Evolutionary conservation across 148 eudicot genomes (phyloP), one percentile per base, ranked within the genome.

Genomic region (Polygonum aviculare): DNA sequence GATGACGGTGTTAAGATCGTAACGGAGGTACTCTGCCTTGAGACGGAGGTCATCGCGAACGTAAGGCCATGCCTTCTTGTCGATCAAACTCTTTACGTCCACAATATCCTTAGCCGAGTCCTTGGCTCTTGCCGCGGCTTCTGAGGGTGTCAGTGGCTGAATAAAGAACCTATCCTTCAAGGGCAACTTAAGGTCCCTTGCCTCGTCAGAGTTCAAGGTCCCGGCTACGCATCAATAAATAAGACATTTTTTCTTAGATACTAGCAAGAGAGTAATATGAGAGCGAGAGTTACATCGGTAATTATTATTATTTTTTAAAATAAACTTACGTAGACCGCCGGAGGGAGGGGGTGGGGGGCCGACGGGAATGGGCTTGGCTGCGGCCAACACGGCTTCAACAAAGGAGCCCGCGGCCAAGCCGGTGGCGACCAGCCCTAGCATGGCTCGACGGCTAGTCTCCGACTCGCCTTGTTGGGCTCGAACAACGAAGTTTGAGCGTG

Each of bases 1-100:
- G 72, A 93, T 91, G 75, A 96, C 75, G 21, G 99, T 91, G 82
- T 96, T 93, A 78, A 96, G 97, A 74, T 96, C 99, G 52, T 76
- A 96, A 18, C 99, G 90, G 38, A 96, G 96, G 84, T 91, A 96
- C 60, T 63, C 81, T 0, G 99, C 91, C 89, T 35, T 89, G 11
- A 74, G 75, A 15, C 99, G 98, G 36, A 96, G 97, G 80, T 96
- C 98, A 35, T 89, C 93, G 19, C 90, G 98, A 74, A 91, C 99
- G 41, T 85, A 93, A 1, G 99, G 99, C 99, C 99, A 96, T 1
- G 98, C 98, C 87, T 95, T 93, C 88, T 91, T 95, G 79, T 91
- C 90, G 26, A 95, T 95, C 0, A 89, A 79, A 5, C 67, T 71
- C 79, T 95, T 95, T 36, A 95, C 99, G 16, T 80, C 84, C 33